Conservation (phyloP, 2,329 filamentous ascomycete species). For the Diaporthe velutina region DNA sequence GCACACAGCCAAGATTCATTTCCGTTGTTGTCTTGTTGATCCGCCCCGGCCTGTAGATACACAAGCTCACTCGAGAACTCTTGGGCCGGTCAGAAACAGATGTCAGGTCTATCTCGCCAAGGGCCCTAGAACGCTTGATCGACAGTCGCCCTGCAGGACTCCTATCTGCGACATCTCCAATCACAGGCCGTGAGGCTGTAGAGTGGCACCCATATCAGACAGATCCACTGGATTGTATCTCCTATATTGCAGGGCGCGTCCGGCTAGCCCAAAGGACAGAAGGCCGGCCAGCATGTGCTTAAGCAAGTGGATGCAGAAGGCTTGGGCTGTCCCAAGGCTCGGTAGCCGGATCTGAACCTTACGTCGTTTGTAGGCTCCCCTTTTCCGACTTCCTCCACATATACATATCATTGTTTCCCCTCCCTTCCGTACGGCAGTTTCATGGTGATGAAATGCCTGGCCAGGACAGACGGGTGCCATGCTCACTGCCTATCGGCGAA, state of each 20-base stretch:
- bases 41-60: not conserved
- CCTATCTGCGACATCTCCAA: slow-evolving; percentile 29
- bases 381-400: not conserved
- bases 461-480: not conserved
- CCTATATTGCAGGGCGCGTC: slow-evolving; percentile 10
- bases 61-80: slow-evolving; percentile 6
- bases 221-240: slow-evolving; percentile 27
- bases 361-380: not conserved
- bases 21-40: slow-evolving; percentile 1
- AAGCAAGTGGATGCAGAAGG: too few relatives aligned
- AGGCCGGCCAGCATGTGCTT: slow-evolving; percentile 3
- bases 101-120: slow-evolving; percentile 25
- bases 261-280: slow-evolving; percentile 3
- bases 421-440: slow-evolving; percentile 4
- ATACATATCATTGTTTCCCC: not conserved
- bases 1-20: not conserved
- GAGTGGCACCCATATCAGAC: slow-evolving; percentile 25
- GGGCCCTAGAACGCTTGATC: slow-evolving; percentile 30
- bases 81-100: slow-evolving; percentile 9
- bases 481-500: slow-evolving; percentile 6
- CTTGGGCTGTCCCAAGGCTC: not conserved
- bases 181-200: slow-evolving; percentile 22
- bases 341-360: slow-evolving; percentile 20
- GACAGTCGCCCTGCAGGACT: slow-evolving; percentile 17
- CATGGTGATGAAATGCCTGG: slow-evolving; percentile 5